Base-by-base conservation (phyloP, 2,329 filamentous ascomycete species). In the Trichoderma semiorbis region DNA sequence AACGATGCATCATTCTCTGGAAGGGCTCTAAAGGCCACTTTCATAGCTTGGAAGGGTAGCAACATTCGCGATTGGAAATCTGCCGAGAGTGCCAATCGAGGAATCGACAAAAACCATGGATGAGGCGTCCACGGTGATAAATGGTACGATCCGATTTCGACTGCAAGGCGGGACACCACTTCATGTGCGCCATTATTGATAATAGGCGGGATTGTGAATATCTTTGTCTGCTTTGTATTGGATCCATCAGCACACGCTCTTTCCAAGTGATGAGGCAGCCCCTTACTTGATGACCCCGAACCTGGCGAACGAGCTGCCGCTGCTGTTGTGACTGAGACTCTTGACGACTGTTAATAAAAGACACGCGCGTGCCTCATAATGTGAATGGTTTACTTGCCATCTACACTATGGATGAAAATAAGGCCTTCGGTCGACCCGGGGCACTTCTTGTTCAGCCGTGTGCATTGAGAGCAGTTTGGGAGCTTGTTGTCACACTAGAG, bases 331-430 rank as follows among this genome's bases (percentile, higher is more conserved):
- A 5, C 4, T 26, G 55, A 7, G 36, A 28, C 24, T n/a, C 55
- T 69, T 32, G 1, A 7, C 4, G 6, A 21, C 10, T 4, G 28
- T 60, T 24, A 68, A 18, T 47, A 60, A 47, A 34, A 24, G 10
- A 26, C 5, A n/a, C 36, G 3, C 11, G 1, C 10, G 5, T 10
- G 6, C 6, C 53, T 16, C 50, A 7, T 12, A 32, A 28, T 14
- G 6, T 18, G 18, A 10, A 66, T 2, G 26, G 6, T 21, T 47
- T 5, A 32, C 65, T 47, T 68, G 11, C 69, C 34, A 30, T 47
- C 3, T 60, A 58, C 34, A 53, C 62, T 57, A 53, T 71, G 34
- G n/a, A 71, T 58, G 18, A 71, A 71, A 57, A 71, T 71, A 26
- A 71, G 69, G 8, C 69, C 69, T 43, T 50, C 26, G 1, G 61